A percentile compares a stretch with the other conserved stretches of the same genome.
Conservation (phyloP, 306 rosid species). For the Amphicarpaea edgeworthii region DNA sequence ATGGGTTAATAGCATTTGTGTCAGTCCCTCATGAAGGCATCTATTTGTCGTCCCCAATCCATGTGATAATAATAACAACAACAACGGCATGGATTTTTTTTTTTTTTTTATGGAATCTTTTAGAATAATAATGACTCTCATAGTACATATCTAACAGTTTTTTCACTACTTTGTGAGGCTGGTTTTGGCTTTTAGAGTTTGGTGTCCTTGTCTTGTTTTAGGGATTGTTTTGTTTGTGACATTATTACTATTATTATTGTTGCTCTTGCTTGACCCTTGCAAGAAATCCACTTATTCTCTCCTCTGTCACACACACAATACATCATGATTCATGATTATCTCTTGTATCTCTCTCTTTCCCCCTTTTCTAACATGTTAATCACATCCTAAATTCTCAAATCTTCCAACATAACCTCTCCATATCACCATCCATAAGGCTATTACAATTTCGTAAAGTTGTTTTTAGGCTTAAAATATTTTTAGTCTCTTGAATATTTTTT, state of each 20-base stretch:
- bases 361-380: conserved; percentile 42
- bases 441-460: too few species aligned
- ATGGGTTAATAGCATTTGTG: conserved; percentile 57
- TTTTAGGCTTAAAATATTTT: too few species aligned
- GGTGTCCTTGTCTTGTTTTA: conserved; percentile 63
- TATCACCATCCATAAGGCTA: not conserved
- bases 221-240: conserved; percentile 56
- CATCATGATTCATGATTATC: conserved; percentile 57
- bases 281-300: conserved; percentile 62
- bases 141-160: conserved; percentile 27
- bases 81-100: conserved; percentile 29
- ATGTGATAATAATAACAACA: conserved; percentile 46
- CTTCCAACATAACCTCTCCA: conserved; percentile 4
- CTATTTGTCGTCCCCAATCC: conserved; percentile 62
- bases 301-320: conserved; percentile 44
- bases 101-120: conserved; percentile 55
- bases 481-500: too few species aligned
- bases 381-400: conserved; percentile 20
- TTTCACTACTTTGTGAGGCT: conserved; percentile 49
- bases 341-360: conserved; percentile 25
- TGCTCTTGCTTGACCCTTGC: conserved; percentile 54
- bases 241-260: conserved; percentile 58
- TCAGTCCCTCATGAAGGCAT: conserved; percentile 60
- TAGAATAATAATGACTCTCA: conserved; percentile 51
- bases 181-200: conserved; percentile 64